Conservation (phyloP, 768 basidiomycete species). For the Tylopilus sp. region DNA sequence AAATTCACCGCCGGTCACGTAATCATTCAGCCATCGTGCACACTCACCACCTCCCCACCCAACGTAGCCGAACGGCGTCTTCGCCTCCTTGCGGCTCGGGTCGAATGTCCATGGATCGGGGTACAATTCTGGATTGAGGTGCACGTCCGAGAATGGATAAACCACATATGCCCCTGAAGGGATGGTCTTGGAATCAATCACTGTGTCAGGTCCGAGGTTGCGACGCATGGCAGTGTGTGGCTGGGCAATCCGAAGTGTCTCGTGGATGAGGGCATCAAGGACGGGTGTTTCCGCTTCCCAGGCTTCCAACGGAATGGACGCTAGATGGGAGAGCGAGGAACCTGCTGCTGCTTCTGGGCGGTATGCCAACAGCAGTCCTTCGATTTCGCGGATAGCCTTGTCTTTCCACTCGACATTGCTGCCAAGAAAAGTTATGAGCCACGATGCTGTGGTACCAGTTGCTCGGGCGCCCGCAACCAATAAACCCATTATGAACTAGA, state of each 20-base stretch:
- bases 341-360: conserved; percentile 23
- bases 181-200: conserved; percentile 65
- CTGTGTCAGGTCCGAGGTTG: conserved; percentile 68
- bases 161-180: conserved; percentile 74
- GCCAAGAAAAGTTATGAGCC: conserved; percentile 72
- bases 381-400: conserved; percentile 59
- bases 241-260: conserved; percentile 76
- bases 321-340: conserved; percentile 42
- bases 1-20: conserved; percentile 14
- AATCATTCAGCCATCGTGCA: conserved; percentile 14
- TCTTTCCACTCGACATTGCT: conserved; percentile 62
- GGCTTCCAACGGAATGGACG: conserved; percentile 58
- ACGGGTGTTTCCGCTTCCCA: conserved; percentile 72
- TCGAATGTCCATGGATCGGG: conserved; percentile 78
- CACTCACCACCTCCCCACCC: conserved; percentile 79
- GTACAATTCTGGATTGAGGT: conserved; percentile 69
- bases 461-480: conserved; percentile 79
- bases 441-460: conserved; percentile 77
- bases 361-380: conserved; percentile 48
- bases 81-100: conserved; percentile 50
- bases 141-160: conserved; percentile 78
- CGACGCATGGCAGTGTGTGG: conserved; percentile 80
- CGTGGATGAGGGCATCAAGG: conserved; percentile 69
- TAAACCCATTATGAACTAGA: conserved; percentile 77
- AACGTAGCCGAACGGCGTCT: conserved; percentile 57